Evolutionary conservation across 139 green algal genomes (phyloP).

Genomic region (Dunaliella primolecta): DNA sequence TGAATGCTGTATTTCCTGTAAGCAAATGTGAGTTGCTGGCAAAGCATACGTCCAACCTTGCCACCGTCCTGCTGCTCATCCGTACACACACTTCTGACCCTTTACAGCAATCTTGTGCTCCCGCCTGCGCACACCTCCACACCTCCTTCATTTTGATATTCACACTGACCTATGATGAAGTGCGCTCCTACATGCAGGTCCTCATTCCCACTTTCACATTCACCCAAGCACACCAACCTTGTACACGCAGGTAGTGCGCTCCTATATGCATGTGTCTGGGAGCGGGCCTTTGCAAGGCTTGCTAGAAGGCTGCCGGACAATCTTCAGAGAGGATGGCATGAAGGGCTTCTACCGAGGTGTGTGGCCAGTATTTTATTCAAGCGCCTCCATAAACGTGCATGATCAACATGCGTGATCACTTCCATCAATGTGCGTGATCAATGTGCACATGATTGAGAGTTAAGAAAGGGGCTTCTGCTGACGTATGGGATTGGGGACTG

Average conservation of each 20-base stretch:
- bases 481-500: neutral
- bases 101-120: too few species aligned
- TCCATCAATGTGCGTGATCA: neutral
- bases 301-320: conserved; percentile 21
- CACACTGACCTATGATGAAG: too few species aligned
- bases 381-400: too few species aligned
- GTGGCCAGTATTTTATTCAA: too few species aligned
- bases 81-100: too few species aligned
- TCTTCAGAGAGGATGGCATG: conserved; percentile 62
- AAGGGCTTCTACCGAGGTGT: conserved; percentile 67
- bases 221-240: neutral
- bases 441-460: neutral
- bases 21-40: too few species aligned
- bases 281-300: conserved; percentile 70
- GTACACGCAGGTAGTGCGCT: conserved; percentile 51
- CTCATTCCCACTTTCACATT: too few species aligned
- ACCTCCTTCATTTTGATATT: too few species aligned
- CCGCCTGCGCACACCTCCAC: neutral
- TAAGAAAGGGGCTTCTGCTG: neutral
- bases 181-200: too few species aligned
- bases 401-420: conserved; percentile 42
- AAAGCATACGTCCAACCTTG: too few species aligned
- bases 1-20: too few species aligned
- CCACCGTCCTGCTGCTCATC: too few species aligned
- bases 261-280: conserved; percentile 75